Evolutionary conservation across 2,329 filamentous ascomycete genomes (phyloP), one percentile per base, ranked within the genome.

Genomic region (Blastomyces emzantsi): DNA sequence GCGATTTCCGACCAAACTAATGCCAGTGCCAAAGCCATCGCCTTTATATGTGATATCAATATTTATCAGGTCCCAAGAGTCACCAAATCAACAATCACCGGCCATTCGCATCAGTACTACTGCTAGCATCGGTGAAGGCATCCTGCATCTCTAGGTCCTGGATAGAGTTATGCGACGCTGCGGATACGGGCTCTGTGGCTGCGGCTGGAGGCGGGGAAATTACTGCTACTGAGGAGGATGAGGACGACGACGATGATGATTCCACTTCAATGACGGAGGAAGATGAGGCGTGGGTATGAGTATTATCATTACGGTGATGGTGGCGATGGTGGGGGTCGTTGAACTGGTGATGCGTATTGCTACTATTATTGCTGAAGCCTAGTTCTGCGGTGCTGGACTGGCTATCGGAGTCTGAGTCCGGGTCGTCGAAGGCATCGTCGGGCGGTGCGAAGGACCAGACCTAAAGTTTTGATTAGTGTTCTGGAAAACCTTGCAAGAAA

Each of bases 371-470:
- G 17, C 41, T 33, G 19, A 39, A 60, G 22, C 33, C 49, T 9
- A 22, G 41, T 39, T 66, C 64, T 8, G 61, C 54, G n/a, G 60
- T 51, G 33, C 55, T 62, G 28, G 43, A 49, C 15, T 52, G 47
- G 60, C 52, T 62, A 28, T 60, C 58, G n/a, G 58, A 58, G 55
- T 47, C 57, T 49, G 45, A 63, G 19, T 4, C 56, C 41, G 17
- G 54, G 11, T 54, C 55, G 30, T 68, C 63, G 19, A 73, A 70
- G 25, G 75, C 76, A 11, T 90, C 89, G 64, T 90, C 88, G 0
- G 91, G 90, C 17, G 93, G 92, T 3, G 93, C 92, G 74, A 97
- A 97, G 11, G 90, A 93, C 91, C 92, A 97, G 3, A 97, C 91
- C 91, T 96, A 56, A 49, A 69, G 78, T 74, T 78, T 75, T 66